Evolutionary conservation across 2,329 filamentous ascomycete genomes (phyloP).

Genomic region (Cryphonectria parasitica): DNA sequence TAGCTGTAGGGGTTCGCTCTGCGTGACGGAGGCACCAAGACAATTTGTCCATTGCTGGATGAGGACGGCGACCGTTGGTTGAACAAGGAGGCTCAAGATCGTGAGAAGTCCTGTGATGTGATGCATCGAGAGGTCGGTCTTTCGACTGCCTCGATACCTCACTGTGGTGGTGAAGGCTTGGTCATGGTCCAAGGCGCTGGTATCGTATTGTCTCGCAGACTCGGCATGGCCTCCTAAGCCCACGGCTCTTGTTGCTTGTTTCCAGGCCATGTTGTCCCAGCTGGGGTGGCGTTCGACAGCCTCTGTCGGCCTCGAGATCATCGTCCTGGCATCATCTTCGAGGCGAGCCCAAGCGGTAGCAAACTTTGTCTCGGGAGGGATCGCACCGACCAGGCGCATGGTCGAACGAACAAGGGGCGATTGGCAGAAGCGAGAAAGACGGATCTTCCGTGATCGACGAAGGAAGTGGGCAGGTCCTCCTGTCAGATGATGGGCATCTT

Average conservation of each 20-base stretch:
- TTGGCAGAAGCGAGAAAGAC: slow-evolving; percentile 15
- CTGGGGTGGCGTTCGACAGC: slow-evolving; percentile 5
- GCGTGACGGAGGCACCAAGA: slow-evolving; percentile 64
- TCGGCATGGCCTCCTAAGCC: background rate
- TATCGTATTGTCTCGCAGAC: background rate
- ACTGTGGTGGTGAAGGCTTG: slow-evolving; percentile 6
- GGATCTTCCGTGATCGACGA: slow-evolving; percentile 17
- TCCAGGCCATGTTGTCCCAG: slow-evolving; percentile 11
- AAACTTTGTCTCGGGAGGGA: slow-evolving; percentile 20
- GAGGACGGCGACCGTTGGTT: slow-evolving; percentile 60
- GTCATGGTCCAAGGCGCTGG: background rate
- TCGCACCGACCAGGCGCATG: slow-evolving; percentile 28
- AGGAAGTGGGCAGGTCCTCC: slow-evolving; percentile 14
- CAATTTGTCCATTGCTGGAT: slow-evolving; percentile 85
- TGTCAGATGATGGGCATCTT: slow-evolving; percentile 30
- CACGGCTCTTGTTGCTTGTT: background rate
- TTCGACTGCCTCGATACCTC: background rate
- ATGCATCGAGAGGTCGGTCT: background rate
- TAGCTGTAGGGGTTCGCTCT: slow-evolving; percentile 61
- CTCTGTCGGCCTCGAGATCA: slow-evolving; percentile 5
- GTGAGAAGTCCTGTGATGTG: slow-evolving; percentile 42
- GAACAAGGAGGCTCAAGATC: slow-evolving; percentile 38
- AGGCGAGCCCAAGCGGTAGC: slow-evolving; percentile 15
- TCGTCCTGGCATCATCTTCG: slow-evolving; percentile 23
- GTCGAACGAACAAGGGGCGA: slow-evolving; percentile 15